Evolutionary conservation across 2,329 filamentous ascomycete genomes (phyloP).

Genomic region (Aspergillus sp.): DNA sequence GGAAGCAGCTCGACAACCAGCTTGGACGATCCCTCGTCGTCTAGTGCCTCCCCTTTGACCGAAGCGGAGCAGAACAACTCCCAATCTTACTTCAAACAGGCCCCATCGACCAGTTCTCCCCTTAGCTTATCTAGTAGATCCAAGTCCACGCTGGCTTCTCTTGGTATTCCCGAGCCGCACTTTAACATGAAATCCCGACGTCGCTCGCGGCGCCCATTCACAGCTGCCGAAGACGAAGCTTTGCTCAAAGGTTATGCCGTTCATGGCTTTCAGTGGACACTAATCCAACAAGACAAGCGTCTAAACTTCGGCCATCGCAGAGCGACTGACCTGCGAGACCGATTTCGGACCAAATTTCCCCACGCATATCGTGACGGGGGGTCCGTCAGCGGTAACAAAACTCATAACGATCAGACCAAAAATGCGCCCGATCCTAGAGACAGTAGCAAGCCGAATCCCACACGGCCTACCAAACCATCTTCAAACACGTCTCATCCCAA

Average conservation of each 20-base stretch:
- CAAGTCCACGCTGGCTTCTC: conserved; percentile 33
- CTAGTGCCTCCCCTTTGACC: conserved; percentile 20
- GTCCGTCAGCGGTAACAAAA: conserved; percentile 36
- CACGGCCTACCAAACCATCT: conserved; percentile 9
- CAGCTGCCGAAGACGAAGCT: conserved; percentile 56
- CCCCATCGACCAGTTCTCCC: conserved; percentile 23
- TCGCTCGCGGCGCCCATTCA: conserved; percentile 57
- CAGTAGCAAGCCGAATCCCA: conserved; percentile 9
- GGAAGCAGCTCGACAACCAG: conserved; percentile 13
- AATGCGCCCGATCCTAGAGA: conserved; percentile 4
- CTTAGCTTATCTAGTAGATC: conserved; percentile 33
- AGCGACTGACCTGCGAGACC: conserved; percentile 61
- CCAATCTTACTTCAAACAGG: conserved; percentile 12
- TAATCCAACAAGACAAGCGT: conserved; percentile 56
- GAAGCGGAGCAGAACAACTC: conserved; percentile 13
- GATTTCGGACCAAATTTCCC: conserved; percentile 60
- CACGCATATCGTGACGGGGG: conserved; percentile 53
- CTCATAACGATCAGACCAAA: conserved; percentile 15
- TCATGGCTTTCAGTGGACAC: conserved; percentile 60
- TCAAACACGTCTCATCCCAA: conserved; percentile 9
- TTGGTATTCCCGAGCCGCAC: conserved; percentile 53
- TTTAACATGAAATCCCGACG: conserved; percentile 47
- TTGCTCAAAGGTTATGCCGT: conserved; percentile 59
- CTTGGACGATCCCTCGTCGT: conserved; percentile 17
- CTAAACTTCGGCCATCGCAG: conserved; percentile 53